Evolutionary conservation across 2,329 filamentous ascomycete genomes (phyloP).

Genomic region (Onygenales sp.): DNA sequence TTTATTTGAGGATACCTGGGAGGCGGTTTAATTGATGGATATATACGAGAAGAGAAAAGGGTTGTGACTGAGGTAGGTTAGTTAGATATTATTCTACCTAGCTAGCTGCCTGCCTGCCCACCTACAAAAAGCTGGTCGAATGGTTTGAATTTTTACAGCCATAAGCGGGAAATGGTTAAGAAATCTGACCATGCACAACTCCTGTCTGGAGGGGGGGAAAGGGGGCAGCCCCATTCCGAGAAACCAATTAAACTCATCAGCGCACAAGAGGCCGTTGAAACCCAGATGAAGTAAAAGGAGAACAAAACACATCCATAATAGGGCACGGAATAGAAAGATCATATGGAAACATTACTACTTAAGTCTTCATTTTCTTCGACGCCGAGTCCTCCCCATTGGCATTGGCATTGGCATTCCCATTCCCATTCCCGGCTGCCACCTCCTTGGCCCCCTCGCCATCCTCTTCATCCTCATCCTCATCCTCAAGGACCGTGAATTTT

Average conservation of each 20-base stretch:
- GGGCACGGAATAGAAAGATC: neutral
- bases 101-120: too few relatives aligned
- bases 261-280: neutral
- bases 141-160: too few relatives aligned
- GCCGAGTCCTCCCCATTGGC: neutral
- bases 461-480: conserved; percentile 15
- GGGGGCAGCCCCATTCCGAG: too few relatives aligned
- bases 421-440: neutral
- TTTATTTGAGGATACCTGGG: too few relatives aligned
- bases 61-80: too few relatives aligned
- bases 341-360: neutral
- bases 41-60: too few relatives aligned
- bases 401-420: neutral
- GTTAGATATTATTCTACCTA: too few relatives aligned
- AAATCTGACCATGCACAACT: too few relatives aligned
- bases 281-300: neutral
- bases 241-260: neutral
- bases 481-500: conserved; percentile 22
- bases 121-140: too few relatives aligned
- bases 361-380: conserved; percentile 4
- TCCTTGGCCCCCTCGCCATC: neutral
- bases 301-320: neutral
- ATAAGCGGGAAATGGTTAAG: too few relatives aligned
- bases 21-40: too few relatives aligned
- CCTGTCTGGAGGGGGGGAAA: too few relatives aligned